Evolutionary conservation across 495 filamentous ascomycete genomes (phyloP), one percentile per base, ranked within the genome.

Genomic region (Tuber calosporum): DNA sequence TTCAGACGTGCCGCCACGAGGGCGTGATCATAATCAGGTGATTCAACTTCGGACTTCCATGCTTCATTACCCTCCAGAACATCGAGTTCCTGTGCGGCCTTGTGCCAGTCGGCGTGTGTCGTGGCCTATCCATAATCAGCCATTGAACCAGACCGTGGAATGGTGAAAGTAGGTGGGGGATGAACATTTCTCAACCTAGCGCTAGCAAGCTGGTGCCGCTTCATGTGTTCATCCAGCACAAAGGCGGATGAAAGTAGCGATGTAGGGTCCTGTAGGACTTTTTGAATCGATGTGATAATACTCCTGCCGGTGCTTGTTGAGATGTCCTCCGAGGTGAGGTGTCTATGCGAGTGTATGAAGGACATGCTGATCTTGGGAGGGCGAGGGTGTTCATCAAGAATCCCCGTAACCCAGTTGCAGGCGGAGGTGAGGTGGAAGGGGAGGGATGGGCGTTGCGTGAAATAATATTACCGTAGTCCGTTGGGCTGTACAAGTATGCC

Each of bases 1-100:
- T 85, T 84, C 43, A 97, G 84, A 40, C 92, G 89, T 43, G 86
- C 84, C 71, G 87, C 84, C 48, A 97, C 88, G 20, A 96, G 84
- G 0, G 82, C 82, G 9, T 88, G 86, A 80, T 93, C 84, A 83
- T 95, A 96, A 78, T 94, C 90, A 39, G 86, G 79, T 39, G 84
- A 87, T 73, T 87, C 84, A n/a, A 85, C 80, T n/a, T 89, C 86
- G 2, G 82, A 79, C 79, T 96, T 97, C 94, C 94, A 97, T 11
- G 84, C 83, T 75, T 92, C 89, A 79, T 94, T 92, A 45, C 90
- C 89, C 82, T 97, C 93, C 48, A 97, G 83, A 5, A 85, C 80
- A 82, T 97, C 94, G 45, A 97, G 85, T 79, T 94, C 91, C n/a
- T 83, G 85, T 20, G 94, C 94, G 26, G 87, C 89, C 69, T 79